Percentiles rank a stretch among this genome's conserved stretches.
phyloP scores from a whole-genome alignment of 148 eudicot species.

The Vaccinium macrocarpon region DNA sequence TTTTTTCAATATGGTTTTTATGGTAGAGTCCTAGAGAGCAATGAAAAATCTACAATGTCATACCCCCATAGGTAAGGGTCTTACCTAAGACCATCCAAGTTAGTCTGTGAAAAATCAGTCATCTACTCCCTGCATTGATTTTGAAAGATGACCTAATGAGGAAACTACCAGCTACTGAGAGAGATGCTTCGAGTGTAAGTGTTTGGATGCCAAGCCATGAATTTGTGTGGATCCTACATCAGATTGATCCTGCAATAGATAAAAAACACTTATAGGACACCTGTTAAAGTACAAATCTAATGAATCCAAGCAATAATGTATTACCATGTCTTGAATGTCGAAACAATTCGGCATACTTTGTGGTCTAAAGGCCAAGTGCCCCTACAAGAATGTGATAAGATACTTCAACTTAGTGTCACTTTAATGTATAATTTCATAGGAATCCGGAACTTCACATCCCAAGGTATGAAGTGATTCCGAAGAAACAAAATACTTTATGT shows the following conservation, averaged over 20 bases:
- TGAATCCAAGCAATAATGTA: background rate
- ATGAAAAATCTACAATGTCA: background rate
- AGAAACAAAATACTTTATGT: background rate
- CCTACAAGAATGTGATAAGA: conserved; percentile 17
- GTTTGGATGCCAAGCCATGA: conserved; percentile 11
- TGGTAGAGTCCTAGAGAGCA: background rate
- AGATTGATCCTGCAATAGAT: conserved; percentile 13
- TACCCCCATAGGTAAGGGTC: background rate
- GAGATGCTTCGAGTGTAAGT: conserved; percentile 9
- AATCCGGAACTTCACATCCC: background rate
- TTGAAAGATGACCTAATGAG: background rate
- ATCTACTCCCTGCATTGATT: background rate
- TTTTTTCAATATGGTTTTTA: background rate
- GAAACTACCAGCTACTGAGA: background rate
- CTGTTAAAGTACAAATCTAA: background rate
- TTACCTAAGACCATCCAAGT: conserved; percentile 7
- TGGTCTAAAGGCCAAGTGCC: conserved; percentile 18
- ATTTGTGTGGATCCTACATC: conserved; percentile 7
- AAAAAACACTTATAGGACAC: background rate
- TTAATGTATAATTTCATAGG: background rate
- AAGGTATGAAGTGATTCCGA: background rate
- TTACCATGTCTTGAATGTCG: conserved; percentile 15
- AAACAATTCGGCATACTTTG: conserved; percentile 22
- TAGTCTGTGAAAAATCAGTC: background rate
- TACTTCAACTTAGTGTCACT: background rate